phyloP scores from a whole-genome alignment of 768 basidiomycete genomes.

The Termitomyces sp. region DNA sequence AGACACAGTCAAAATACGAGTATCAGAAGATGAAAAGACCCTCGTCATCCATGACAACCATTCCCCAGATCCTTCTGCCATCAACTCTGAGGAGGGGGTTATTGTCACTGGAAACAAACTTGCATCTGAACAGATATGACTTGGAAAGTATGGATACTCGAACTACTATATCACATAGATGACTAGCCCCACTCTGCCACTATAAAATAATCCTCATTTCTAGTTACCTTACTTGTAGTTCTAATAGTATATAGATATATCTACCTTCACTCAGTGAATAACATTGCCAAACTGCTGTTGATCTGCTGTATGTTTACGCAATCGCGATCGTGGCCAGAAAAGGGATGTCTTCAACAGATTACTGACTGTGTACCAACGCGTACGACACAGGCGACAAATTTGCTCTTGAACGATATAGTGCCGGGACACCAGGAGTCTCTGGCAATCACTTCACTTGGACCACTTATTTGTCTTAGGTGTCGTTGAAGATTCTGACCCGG shows the following conservation, averaged over 20 bases:
- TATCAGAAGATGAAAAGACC: slow-evolving; percentile 32
- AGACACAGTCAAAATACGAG: slow-evolving; percentile 56
- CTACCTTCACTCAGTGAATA: not conserved
- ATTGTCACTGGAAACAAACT: not conserved
- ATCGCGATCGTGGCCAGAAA: no score
- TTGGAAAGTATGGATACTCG: not conserved
- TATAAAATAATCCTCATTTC: not conserved
- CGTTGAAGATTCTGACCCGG: not conserved
- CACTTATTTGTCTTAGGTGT: not conserved
- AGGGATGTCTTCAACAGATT: no score
- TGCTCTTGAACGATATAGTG: no score
- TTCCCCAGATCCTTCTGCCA: slow-evolving; percentile 36
- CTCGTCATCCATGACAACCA: slow-evolving; percentile 66
- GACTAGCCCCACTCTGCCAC: not conserved
- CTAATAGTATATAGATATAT: not conserved
- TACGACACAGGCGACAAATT: no score
- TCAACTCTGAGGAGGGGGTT: slow-evolving; percentile 3
- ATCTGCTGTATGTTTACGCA: no score
- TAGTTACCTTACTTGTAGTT: not conserved
- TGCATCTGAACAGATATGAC: slow-evolving; percentile 1
- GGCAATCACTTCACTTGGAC: not conserved
- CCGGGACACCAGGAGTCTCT: not conserved
- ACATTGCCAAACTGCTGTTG: not conserved
- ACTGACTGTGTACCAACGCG: no score
- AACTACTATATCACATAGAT: not conserved